Evolutionary conservation across 1,139 yeast genomes (phyloP), one percentile per base, ranked within the genome.

Genomic region (Pichia cactophila): DNA sequence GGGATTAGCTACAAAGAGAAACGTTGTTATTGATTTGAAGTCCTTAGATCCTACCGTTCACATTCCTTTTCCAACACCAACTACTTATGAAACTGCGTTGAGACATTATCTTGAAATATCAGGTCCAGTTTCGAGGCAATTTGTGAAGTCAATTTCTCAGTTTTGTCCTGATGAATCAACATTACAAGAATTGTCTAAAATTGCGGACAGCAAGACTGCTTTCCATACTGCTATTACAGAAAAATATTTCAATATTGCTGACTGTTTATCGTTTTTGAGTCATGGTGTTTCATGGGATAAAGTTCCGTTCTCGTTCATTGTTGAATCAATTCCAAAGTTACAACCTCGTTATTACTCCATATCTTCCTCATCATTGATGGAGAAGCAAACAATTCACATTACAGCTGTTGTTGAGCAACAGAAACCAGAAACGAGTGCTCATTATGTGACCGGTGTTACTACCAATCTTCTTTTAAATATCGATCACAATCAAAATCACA

Each of bases 271-370:
- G 49, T 56, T 67, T 37, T 66, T 90, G 50, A 86, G 96, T 26
- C 61, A 71, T 16, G 89, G 86, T 46, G 63, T 57, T 38, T 68
- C 80, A 33, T 90, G 97, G 97, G 57, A 66, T 26, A 65, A 70
- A 14, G 87, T 92, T 46, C 97, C 98, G 37, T 86, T 90, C 71
- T 83, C 82, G 51, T 87, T 89, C 63, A 69, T 92, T 47, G 74
- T 90, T 59, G 98, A 92, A 70, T 77, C 83, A 41, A 69, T 92
- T 54, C 80, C 89, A 48, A 88, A 82, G 61, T 72, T 92, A 60
- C 94, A 86, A 65, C 96, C 97, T 43, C 90, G 98, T 69, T 92
- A 89, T 70, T 92, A 92, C 69, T 92, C 98, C 26, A 92, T 92
- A 59, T 90, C 97, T 4, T 90, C 97, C 2, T 88, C 97, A 11